Conservation (phyloP, 371 early-diverging fungal species). For the Gilbertella persicaria region DNA sequence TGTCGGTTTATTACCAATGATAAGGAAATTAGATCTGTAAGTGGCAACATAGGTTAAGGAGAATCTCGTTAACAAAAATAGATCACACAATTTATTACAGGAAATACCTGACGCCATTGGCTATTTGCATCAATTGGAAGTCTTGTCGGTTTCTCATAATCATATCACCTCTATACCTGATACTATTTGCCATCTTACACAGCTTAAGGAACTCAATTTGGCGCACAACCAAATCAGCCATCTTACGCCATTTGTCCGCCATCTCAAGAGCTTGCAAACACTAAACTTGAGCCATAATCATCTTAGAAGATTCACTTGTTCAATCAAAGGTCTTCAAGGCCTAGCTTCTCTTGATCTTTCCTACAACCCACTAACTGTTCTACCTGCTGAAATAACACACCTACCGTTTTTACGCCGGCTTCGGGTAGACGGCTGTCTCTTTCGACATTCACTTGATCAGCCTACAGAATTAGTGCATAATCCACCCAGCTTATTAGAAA, state of each 20-base stretch:
- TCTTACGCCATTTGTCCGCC: conserved; percentile 46
- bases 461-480: conserved; percentile 22
- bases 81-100: conserved; percentile 58
- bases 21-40: conserved; percentile 35
- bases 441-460: conserved; percentile 10
- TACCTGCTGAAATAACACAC: conserved; percentile 36
- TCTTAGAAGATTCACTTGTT: conserved; percentile 50
- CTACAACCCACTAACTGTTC: conserved; percentile 53
- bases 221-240: conserved; percentile 48
- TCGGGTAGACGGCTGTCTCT: conserved; percentile 53
- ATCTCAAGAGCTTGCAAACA: conserved; percentile 30
- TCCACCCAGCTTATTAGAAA: conserved; percentile 69
- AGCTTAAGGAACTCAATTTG: conserved; percentile 57
- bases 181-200: conserved; percentile 62
- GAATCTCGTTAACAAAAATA: conserved; percentile 15
- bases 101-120: conserved; percentile 70
- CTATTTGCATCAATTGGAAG: conserved; percentile 53
- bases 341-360: conserved; percentile 65
- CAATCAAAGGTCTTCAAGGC: conserved; percentile 63
- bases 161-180: conserved; percentile 60
- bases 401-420: conserved; percentile 63
- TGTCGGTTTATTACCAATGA: conserved; percentile 25
- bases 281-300: conserved; percentile 21
- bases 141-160: conserved; percentile 65
- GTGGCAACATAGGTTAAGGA: conserved; percentile 1